Evolutionary conservation across 495 filamentous ascomycete species (phyloP).

Genomic region (Aspergillus haitiensis): DNA sequence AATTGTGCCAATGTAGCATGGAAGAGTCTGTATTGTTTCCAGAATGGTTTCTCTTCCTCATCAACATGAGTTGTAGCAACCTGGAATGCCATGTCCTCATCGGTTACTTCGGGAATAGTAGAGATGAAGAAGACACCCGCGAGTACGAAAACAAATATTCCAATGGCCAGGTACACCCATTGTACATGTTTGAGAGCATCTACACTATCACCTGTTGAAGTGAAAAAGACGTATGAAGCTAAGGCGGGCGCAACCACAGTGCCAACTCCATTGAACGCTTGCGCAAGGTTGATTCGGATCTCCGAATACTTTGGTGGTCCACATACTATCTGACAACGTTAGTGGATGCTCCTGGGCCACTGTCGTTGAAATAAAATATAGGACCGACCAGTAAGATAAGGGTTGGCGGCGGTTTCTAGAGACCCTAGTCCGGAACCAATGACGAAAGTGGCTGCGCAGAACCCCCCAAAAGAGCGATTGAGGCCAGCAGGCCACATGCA

Average conservation of each 20-base stretch:
- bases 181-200: constrained; percentile 59
- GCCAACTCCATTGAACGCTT: constrained; percentile 67
- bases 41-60: constrained; percentile 44
- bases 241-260: constrained; percentile 66
- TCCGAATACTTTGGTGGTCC: constrained; percentile 54
- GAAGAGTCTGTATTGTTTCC: constrained; percentile 55
- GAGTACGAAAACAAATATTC: constrained; percentile 67
- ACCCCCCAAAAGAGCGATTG: constrained; percentile 57
- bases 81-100: constrained; percentile 58
- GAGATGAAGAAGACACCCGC: constrained; percentile 48
- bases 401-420: constrained; percentile 58
- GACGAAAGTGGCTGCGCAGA: constrained; percentile 60
- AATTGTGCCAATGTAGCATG: constrained; percentile 69
- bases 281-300: constrained; percentile 64
- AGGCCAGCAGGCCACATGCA: constrained; percentile 57
- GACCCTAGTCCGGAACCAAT: constrained; percentile 56
- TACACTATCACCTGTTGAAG: constrained; percentile 49
- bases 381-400: constrained; percentile 50
- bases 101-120: constrained; percentile 56
- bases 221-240: constrained; percentile 69
- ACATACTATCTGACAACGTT: constrained; percentile 36
- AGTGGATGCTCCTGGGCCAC: neutral
- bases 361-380: neutral
- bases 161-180: constrained; percentile 74
- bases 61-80: constrained; percentile 46